Evolutionary conservation across 2,329 filamentous ascomycete species (phyloP).

Genomic region (Verticillium isaacii): DNA sequence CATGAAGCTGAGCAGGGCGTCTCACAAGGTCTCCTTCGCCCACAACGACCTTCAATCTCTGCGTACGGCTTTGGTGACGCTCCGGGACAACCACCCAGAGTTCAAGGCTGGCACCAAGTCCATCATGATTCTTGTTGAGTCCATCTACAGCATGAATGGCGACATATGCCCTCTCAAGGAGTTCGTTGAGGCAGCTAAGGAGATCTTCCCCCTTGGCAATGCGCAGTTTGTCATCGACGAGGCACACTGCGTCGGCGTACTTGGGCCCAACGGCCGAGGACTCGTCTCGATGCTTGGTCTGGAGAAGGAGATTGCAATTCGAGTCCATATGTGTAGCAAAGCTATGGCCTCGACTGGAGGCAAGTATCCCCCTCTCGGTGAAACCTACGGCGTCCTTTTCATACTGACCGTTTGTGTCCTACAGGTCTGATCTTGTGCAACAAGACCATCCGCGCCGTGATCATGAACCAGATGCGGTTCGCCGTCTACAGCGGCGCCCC

Average conservation of each 20-base stretch:
- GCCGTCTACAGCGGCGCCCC: slow-evolving; percentile 16
- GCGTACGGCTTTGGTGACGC: slow-evolving; percentile 23
- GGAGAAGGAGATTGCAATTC: slow-evolving; percentile 42
- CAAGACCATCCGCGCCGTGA: slow-evolving; percentile 9
- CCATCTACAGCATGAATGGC: slow-evolving; percentile 44
- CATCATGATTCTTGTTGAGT: slow-evolving; percentile 35
- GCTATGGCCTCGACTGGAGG: slow-evolving; percentile 35
- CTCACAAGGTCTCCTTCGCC: slow-evolving; percentile 40
- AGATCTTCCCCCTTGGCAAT: slow-evolving; percentile 27
- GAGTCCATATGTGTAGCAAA: slow-evolving; percentile 49
- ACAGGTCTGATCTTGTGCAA: slow-evolving; percentile 16
- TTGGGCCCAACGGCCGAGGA: slow-evolving; percentile 42
- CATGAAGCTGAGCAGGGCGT: slow-evolving; percentile 60
- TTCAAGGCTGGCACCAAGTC: slow-evolving; percentile 21
- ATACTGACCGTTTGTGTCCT: not conserved
- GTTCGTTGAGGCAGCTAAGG: slow-evolving; percentile 27
- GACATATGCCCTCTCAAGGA: slow-evolving; percentile 34
- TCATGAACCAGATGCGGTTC: slow-evolving; percentile 15
- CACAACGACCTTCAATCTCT: slow-evolving; percentile 49
- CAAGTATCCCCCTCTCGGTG: not conserved
- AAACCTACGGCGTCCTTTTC: not conserved
- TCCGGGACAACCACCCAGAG: slow-evolving; percentile 23
- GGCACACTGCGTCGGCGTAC: slow-evolving; percentile 46
- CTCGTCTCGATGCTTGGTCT: slow-evolving; percentile 44
- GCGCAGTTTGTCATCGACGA: slow-evolving; percentile 52